Percentiles rank a stretch among this genome's conserved stretches.
Conservation (phyloP, 1,284 basidiomycete genomes). For the Omphalotus olearius region DNA sequence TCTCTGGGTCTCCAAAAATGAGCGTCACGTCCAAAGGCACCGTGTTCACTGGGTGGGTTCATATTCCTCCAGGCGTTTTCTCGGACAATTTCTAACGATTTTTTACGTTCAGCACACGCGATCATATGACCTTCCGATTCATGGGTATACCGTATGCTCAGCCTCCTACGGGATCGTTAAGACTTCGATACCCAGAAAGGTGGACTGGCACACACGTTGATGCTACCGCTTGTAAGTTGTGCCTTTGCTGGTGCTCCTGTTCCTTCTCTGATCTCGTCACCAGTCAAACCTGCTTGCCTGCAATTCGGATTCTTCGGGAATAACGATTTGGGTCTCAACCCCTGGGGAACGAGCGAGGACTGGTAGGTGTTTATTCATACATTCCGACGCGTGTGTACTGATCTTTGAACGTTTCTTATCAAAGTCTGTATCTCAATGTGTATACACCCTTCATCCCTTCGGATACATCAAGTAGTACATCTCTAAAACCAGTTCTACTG, state of each 20-base stretch:
- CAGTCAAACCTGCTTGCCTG: constrained; percentile 11
- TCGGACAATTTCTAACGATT: no score
- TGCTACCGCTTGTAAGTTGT: constrained; percentile 16
- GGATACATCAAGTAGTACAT: constrained; percentile 16
- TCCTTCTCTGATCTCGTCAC: neutral
- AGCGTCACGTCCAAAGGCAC: constrained; percentile 14
- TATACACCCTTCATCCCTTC: constrained; percentile 34
- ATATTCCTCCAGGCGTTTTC: no score
- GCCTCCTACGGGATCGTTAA: constrained; percentile 18
- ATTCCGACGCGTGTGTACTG: neutral
- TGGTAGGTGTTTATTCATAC: constrained; percentile 6
- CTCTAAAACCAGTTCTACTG: constrained; percentile 8
- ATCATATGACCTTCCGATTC: constrained; percentile 20
- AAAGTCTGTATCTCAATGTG: constrained; percentile 36
- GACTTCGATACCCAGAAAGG: constrained; percentile 18
- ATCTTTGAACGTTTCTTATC: no score
- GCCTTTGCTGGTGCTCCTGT: neutral
- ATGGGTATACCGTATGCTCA: constrained; percentile 22
- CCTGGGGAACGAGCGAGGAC: constrained; percentile 13
- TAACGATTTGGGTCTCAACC: constrained; percentile 12
- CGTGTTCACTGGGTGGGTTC: constrained; percentile 13
- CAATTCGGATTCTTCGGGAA: constrained; percentile 12
- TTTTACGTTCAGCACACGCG: constrained; percentile 11
- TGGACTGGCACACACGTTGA: constrained; percentile 16
- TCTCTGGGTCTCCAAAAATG: constrained; percentile 15